Evolutionary conservation across 768 basidiomycete genomes (phyloP).

Genomic region (Suillus placidus): DNA sequence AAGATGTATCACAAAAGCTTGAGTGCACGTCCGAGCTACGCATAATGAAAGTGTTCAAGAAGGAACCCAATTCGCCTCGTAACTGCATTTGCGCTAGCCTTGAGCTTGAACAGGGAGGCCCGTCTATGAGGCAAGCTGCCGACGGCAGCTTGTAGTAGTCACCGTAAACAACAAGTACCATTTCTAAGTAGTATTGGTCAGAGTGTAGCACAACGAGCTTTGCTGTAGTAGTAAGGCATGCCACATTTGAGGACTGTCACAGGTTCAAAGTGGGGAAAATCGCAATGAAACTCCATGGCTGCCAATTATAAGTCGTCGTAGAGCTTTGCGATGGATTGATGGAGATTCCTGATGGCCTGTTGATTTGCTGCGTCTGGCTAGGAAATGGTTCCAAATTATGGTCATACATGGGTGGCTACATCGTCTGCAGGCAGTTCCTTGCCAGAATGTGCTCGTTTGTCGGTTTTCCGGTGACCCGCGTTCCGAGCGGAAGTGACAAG

Average conservation of each 20-base stretch:
- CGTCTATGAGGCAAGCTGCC: neutral
- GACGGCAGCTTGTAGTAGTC: neutral
- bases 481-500: neutral
- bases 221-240: neutral
- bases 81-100: neutral
- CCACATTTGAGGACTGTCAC: neutral
- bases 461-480: neutral
- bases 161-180: neutral
- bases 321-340: neutral
- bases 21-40: neutral
- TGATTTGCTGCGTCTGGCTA: neutral
- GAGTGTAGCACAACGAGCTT: neutral
- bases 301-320: neutral
- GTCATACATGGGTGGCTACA: neutral
- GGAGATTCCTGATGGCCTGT: neutral
- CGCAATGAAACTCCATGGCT: neutral
- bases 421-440: neutral
- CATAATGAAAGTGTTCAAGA: neutral
- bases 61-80: neutral
- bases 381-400: neutral
- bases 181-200: neutral
- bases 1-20: neutral
- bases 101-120: neutral
- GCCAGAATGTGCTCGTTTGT: neutral
- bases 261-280: neutral